A percentile compares a stretch with the other conserved stretches of the same genome.
Conservation (phyloP, 805 yeast species). For the Pachysolen tannophilus region DNA sequence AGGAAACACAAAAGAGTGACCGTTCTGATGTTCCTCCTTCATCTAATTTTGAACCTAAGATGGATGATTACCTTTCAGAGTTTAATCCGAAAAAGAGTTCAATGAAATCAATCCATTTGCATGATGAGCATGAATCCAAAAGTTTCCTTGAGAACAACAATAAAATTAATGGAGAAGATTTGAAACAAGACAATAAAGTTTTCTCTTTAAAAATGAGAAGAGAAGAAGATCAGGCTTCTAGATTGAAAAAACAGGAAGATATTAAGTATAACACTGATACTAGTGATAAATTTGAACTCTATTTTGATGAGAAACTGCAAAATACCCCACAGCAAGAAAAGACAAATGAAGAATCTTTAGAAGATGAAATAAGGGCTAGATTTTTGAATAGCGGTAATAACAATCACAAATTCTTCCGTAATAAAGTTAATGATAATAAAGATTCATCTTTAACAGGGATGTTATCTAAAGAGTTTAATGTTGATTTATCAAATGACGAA, state of each 20-base stretch:
- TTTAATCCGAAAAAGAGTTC: neutral
- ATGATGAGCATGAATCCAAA: neutral
- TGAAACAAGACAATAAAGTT: neutral
- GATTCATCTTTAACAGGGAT: too few relatives aligned
- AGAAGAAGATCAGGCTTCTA: neutral
- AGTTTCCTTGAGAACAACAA: neutral
- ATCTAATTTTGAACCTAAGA: conserved; percentile 1
- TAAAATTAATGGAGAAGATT: conserved; percentile 1
- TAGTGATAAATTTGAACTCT: too few relatives aligned
- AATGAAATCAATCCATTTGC: neutral
- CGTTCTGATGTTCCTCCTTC: neutral
- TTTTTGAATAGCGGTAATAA: too few relatives aligned
- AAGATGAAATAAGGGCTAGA: neutral
- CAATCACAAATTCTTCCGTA: too few relatives aligned
- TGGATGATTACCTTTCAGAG: neutral
- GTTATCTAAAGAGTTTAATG: too few relatives aligned
- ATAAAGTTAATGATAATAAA: too few relatives aligned
- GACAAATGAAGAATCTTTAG: neutral
- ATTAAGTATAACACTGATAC: neutral
- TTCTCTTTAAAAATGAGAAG: too few relatives aligned
- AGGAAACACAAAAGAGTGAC: neutral
- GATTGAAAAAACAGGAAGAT: neutral
- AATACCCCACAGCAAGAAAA: neutral
- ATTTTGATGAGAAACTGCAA: neutral
- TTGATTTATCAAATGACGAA: too few relatives aligned